Evolutionary conservation across 192 early-diverging fungal genomes (phyloP), one percentile per base, ranked within the genome.

Genomic region (Funneliformis geosporum): DNA sequence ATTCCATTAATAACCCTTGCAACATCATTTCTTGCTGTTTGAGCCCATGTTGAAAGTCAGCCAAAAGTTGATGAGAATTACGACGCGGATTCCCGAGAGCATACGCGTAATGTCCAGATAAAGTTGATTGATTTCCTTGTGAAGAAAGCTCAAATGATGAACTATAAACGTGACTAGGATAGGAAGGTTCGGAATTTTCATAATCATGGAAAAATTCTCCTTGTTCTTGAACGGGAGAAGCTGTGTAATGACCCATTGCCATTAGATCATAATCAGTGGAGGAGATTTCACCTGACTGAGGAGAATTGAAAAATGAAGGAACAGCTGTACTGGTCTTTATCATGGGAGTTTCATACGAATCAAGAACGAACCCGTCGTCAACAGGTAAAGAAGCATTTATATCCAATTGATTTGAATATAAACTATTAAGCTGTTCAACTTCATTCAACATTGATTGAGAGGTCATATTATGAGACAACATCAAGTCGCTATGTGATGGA

Each of bases 341-440:
- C n/a, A 65, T 50, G 10, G 76, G 38, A 25, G 43, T 23, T 33
- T 78, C 76, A 68, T 78, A 60, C 1, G 76, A 78, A 27, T 78
- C 76, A 67, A 78, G 76, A 67, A 78, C 62, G 33, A 78, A 78
- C 6, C 76, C 76, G 33, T 78, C 76, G 55, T 78, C 76, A 46
- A 78, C 76, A 18, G 76, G 76, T 39, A 78, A 33, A 27, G 40
- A 46, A 66, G 76, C 76, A 21, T 67, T 78, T 7, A 78, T 60
- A 67, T 78, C 76, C 61, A 78, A 27, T 66, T 66, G 60, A 61
- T 23, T 75, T 47, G 43, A 47, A 40, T 78, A 78, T 60, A 78
- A 60, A 7, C 67, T 42, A 47, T 78, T 78, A 0, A 78, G 59
- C 27, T 78, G 76, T 27, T 76, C 75, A 42, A 76, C 60, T 8